Evolutionary conservation across 2,329 filamentous ascomycete genomes (phyloP).

Genomic region (Ceratocystis cacaofunesta): DNA sequence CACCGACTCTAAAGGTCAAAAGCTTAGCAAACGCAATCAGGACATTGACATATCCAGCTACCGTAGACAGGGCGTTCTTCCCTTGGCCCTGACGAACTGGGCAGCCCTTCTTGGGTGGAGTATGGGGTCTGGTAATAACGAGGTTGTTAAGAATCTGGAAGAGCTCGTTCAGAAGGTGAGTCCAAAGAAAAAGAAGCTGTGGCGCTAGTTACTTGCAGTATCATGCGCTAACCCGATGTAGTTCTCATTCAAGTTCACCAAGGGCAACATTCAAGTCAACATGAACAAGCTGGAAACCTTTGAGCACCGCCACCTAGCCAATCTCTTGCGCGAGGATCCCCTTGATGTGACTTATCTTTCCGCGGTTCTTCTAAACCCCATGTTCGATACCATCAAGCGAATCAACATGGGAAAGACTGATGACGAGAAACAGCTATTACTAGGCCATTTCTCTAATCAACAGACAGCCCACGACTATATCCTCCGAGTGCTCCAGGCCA

Average conservation of each 20-base stretch:
- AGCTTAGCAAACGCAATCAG: slow-evolving; percentile 71
- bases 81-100: slow-evolving; percentile 55
- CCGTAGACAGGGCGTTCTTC: slow-evolving; percentile 31
- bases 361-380: slow-evolving; percentile 16
- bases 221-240: slow-evolving; percentile 25
- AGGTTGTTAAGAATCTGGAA: slow-evolving; percentile 56
- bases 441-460: neutral
- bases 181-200: slow-evolving; percentile 2
- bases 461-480: slow-evolving; percentile 12
- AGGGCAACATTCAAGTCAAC: slow-evolving; percentile 73
- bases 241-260: slow-evolving; percentile 80
- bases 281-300: slow-evolving; percentile 68
- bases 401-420: neutral
- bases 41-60: slow-evolving; percentile 38
- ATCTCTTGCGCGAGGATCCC: slow-evolving; percentile 22
- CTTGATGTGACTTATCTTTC: slow-evolving; percentile 15
- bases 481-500: slow-evolving; percentile 12
- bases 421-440: neutral
- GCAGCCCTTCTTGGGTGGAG: slow-evolving; percentile 76
- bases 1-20: slow-evolving; percentile 51
- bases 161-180: slow-evolving; percentile 55
- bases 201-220: neutral
- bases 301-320: slow-evolving; percentile 48
- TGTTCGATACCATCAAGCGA: slow-evolving; percentile 10
- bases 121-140: slow-evolving; percentile 35